A percentile compares a stretch with the other conserved stretches of the same genome.
These are phyloP conservation scores for Nigrospora sphaerica DNA, from an alignment of 2,329 filamentous ascomycete species.

Conservation along the genomic window DNA sequence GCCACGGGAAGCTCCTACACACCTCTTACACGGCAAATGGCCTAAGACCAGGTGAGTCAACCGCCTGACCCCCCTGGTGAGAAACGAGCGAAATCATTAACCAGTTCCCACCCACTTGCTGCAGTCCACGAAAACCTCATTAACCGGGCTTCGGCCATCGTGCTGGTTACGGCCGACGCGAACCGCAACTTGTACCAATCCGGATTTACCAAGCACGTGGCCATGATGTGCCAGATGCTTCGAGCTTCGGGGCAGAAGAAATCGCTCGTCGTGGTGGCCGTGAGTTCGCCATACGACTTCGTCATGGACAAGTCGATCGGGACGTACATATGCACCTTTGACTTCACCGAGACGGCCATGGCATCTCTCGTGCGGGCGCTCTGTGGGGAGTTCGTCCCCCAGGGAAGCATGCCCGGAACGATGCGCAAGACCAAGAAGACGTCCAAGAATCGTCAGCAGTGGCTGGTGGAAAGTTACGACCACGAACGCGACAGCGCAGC, in stretches of 20 bases:
- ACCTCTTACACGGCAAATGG: slow-evolving; percentile 95
- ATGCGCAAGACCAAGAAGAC: slow-evolving; percentile 82
- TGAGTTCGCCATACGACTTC: slow-evolving; percentile 95
- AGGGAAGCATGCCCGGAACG: slow-evolving; percentile 60
- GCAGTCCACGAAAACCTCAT: slow-evolving; percentile 85
- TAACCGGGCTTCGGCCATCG: slow-evolving; percentile 77
- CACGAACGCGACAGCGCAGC: slow-evolving; percentile 67
- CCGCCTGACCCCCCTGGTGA: not conserved
- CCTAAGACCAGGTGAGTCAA: slow-evolving; percentile 58
- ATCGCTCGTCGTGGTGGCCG: slow-evolving; percentile 82
- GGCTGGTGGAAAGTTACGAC: slow-evolving; percentile 88
- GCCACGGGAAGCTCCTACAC: slow-evolving; percentile 81
- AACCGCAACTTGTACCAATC: slow-evolving; percentile 91
- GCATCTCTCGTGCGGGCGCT: slow-evolving; percentile 76
- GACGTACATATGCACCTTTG: slow-evolving; percentile 91
- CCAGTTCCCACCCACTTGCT: not conserved
- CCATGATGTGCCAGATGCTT: slow-evolving; percentile 88
- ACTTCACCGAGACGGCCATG: slow-evolving; percentile 90
- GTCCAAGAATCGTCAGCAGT: slow-evolving; percentile 84
- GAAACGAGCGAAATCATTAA: no score
- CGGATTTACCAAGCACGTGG: slow-evolving; percentile 91
- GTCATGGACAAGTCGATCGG: slow-evolving; percentile 85
- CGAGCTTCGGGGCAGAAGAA: slow-evolving; percentile 75
- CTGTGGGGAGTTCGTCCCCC: slow-evolving; percentile 64
- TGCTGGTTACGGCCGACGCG: slow-evolving; percentile 88